Evolutionary conservation across 768 basidiomycete genomes (phyloP).

Genomic region (Kwoniella pini): DNA sequence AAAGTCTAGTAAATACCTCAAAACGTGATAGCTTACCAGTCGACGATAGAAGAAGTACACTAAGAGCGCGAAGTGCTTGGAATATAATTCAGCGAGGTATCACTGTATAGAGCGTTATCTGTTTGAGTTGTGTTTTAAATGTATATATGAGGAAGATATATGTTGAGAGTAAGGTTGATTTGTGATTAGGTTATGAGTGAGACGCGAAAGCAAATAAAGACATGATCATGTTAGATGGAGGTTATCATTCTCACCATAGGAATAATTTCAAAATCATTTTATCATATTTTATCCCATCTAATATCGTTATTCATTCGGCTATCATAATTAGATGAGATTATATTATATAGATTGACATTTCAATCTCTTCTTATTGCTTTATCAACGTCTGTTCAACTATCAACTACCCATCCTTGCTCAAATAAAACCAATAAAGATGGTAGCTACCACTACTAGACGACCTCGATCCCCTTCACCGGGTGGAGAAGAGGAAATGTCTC

Average conservation of each 20-base stretch:
- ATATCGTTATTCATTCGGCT: neutral
- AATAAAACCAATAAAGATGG: conserved; percentile 8
- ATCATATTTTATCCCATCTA: conserved; percentile 18
- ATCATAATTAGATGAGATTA: neutral
- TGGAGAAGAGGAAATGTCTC: conserved; percentile 15
- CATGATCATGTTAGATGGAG: conserved; percentile 6
- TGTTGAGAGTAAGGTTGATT: neutral
- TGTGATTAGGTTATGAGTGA: conserved; percentile 5
- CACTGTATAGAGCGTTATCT: neutral
- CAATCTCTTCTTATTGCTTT: no score
- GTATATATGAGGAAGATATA: neutral
- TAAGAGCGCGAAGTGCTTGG: neutral
- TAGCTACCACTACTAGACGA: conserved; percentile 5
- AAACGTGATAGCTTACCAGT: neutral
- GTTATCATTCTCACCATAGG: neutral
- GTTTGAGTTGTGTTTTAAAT: neutral
- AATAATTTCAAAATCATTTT: neutral
- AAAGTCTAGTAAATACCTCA: no score
- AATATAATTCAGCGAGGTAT: neutral
- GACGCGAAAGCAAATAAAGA: neutral
- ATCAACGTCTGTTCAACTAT: no score
- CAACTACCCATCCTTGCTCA: neutral
- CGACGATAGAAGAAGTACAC: neutral
- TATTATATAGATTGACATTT: no score
- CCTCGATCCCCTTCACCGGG: conserved; percentile 4